Conservation (phyloP, 345 rosid genomes). For the Populus davidiana region DNA sequence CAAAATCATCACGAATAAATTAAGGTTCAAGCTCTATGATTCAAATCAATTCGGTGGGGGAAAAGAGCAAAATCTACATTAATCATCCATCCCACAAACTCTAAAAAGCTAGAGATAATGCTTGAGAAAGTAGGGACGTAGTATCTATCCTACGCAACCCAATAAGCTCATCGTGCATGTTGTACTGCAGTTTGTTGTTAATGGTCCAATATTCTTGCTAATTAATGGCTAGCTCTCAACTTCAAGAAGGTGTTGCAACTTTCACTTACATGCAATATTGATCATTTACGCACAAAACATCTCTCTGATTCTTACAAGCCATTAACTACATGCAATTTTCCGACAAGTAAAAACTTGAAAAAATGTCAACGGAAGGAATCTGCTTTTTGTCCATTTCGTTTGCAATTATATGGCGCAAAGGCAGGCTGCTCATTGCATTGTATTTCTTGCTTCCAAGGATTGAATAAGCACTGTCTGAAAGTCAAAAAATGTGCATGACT, state of each 20-base stretch:
- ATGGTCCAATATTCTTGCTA: conserved; percentile 25
- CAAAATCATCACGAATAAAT: background rate
- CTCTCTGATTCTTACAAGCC: background rate
- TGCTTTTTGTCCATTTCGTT: background rate
- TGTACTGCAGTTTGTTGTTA: conserved; percentile 11
- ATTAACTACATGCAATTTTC: background rate
- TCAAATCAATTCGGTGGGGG: background rate
- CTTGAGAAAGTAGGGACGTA: conserved; percentile 1
- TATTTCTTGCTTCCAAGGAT: background rate
- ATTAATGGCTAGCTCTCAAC: conserved; percentile 13
- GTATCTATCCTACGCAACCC: conserved; percentile 1
- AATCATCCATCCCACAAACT: background rate
- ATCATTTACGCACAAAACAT: background rate
- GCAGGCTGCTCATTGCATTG: background rate
- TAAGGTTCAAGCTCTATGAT: background rate
- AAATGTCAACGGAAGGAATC: background rate
- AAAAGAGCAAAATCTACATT: background rate
- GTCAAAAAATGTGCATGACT: conserved; percentile 22
- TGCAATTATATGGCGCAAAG: background rate
- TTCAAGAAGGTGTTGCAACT: conserved; percentile 8
- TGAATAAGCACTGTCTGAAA: background rate
- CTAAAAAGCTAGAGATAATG: conserved; percentile 10
- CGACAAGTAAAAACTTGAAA: background rate
- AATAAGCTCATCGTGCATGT: conserved; percentile 6
- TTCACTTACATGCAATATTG: conserved; percentile 9